Conservation (phyloP, 108 stramenopile genomes). For the Craspedostauros australis region DNA sequence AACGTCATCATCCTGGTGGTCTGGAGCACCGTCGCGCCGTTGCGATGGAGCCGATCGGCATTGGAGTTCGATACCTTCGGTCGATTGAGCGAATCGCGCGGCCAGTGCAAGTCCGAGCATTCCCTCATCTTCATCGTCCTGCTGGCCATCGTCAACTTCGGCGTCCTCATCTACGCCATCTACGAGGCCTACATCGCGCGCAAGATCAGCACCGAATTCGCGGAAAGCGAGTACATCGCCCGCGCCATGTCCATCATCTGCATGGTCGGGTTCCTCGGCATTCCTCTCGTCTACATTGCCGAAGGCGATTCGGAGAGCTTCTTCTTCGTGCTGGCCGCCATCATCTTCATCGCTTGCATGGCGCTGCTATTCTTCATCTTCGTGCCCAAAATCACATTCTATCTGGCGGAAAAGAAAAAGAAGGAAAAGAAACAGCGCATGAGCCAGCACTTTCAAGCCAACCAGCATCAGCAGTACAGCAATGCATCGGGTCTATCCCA, state of each 20-base stretch:
- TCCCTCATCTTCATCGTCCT: slow-evolving; percentile 1
- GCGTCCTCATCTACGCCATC: slow-evolving; percentile 19
- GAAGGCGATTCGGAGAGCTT: slow-evolving; percentile 10
- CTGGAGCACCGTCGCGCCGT: slow-evolving; percentile 22
- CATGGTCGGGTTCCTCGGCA: slow-evolving; percentile 1
- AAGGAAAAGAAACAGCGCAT: no score
- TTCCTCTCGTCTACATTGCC: slow-evolving; percentile 1
- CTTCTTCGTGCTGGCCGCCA: slow-evolving; percentile 6
- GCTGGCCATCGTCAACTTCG: slow-evolving; percentile 11
- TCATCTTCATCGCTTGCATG: slow-evolving; percentile 6
- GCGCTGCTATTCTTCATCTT: slow-evolving; percentile 14
- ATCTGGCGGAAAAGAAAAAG: no score
- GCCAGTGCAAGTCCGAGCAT: slow-evolving; percentile 3
- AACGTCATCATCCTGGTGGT: slow-evolving; percentile 14
- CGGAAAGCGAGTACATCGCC: slow-evolving; percentile 30
- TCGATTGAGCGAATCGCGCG: slow-evolving; percentile 1
- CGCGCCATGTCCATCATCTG: slow-evolving; percentile 1
- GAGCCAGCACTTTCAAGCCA: no score
- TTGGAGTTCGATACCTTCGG: slow-evolving; percentile 15
- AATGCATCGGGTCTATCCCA: no score
- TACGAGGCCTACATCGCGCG: slow-evolving; percentile 24
- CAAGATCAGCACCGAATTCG: slow-evolving; percentile 27
- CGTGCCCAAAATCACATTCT: slow-evolving; percentile 21
- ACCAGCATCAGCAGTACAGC: no score
- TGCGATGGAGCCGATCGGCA: slow-evolving; percentile 6